Percentiles rank a stretch among this genome's conserved stretches.
Evolutionary conservation across 148 eudicot genomes (phyloP).

Genomic region (Selenicereus undatus): DNA sequence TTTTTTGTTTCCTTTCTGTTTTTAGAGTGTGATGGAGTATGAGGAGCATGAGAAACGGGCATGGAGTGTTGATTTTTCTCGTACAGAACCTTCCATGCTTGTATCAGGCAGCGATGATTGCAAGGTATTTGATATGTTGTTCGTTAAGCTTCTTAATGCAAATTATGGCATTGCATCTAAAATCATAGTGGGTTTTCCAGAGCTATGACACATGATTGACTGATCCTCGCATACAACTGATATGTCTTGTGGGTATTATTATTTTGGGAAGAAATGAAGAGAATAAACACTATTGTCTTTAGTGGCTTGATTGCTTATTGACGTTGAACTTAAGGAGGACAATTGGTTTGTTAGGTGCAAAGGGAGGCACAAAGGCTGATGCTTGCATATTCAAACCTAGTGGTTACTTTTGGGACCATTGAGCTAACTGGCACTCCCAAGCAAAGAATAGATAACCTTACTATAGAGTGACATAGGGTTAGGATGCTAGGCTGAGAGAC

Average conservation of each 20-base stretch:
- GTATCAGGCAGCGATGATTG: slow-evolving; percentile 82
- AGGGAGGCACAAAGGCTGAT: too few relatives aligned
- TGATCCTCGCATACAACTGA: not conserved
- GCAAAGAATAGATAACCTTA: not conserved
- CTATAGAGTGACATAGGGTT: not conserved
- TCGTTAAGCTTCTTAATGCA: not conserved
- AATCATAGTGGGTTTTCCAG: not conserved
- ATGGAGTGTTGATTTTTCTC: slow-evolving; percentile 78
- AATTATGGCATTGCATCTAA: not conserved
- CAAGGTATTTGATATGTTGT: slow-evolving; percentile 39
- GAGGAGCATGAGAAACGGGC: slow-evolving; percentile 81
- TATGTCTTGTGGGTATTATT: not conserved
- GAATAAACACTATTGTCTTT: not conserved
- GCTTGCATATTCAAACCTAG: too few relatives aligned
- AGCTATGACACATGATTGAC: not conserved
- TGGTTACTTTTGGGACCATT: too few relatives aligned
- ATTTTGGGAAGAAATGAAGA: not conserved
- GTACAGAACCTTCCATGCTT: slow-evolving; percentile 73
- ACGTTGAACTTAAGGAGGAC: too few relatives aligned
- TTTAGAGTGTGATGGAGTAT: slow-evolving; percentile 72
- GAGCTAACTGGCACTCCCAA: too few relatives aligned
- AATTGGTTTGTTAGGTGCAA: too few relatives aligned
- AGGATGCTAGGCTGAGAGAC: not conserved
- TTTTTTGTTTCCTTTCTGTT: not conserved
- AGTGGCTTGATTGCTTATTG: too few relatives aligned